These are phyloP conservation scores for Solanum sparsipilum DNA, from an alignment of 257 asterid genomes.

Conservation along the genomic window DNA sequence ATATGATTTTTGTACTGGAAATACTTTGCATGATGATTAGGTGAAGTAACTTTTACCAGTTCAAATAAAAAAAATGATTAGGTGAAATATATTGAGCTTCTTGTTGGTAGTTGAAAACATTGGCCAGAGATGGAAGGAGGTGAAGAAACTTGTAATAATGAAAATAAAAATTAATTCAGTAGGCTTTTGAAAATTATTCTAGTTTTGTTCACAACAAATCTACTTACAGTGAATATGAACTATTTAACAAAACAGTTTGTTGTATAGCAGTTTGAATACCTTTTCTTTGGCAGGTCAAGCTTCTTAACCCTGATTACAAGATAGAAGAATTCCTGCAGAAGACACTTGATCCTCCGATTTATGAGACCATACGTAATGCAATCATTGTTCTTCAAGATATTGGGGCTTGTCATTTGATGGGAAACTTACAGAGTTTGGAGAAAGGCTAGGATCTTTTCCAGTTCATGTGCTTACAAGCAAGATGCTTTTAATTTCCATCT, in stretches of 20 bases:
- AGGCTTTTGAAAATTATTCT: not conserved
- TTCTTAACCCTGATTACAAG: constrained; percentile 61
- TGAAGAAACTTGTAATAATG: not conserved
- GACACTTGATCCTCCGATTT: constrained; percentile 76
- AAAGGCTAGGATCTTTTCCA: constrained; percentile 78
- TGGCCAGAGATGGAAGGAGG: not conserved
- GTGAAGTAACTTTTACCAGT: not conserved
- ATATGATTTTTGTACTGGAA: not conserved
- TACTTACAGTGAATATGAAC: not conserved
- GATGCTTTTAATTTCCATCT: constrained; percentile 73
- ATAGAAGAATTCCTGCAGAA: constrained; percentile 71
- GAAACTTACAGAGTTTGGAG: constrained; percentile 77
- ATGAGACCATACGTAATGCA: constrained; percentile 75
- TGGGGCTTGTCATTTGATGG: constrained; percentile 79
- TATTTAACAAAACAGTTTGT: not conserved
- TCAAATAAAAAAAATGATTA: not conserved
- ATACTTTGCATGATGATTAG: not conserved
- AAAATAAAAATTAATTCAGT: not conserved
- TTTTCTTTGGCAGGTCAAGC: constrained; percentile 54
- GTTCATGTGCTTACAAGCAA: constrained; percentile 90
- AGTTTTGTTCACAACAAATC: not conserved
- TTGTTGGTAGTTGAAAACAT: not conserved
- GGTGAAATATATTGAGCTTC: not conserved
- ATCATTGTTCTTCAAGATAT: constrained; percentile 63
- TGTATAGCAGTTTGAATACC: not conserved